Conservation (phyloP, 2,329 filamentous ascomycete species). For the Colletotrichum camelliae region DNA sequence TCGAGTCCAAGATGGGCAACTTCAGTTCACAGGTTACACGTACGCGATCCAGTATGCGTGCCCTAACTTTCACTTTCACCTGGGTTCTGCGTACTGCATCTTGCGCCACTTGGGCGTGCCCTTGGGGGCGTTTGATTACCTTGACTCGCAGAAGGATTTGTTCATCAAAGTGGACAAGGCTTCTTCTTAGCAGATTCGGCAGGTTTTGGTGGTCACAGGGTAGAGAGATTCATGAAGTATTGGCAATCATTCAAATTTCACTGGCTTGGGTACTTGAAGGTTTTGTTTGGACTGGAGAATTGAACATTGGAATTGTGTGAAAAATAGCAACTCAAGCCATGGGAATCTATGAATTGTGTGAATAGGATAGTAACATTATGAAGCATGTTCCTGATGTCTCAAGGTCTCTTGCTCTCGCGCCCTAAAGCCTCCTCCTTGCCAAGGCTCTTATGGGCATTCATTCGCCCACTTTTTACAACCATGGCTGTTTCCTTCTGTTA, state of each 20-base stretch:
- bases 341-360: background rate
- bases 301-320: background rate
- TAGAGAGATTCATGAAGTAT: too few species aligned
- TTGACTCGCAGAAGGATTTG: constrained; percentile 29
- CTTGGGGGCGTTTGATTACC: constrained; percentile 61
- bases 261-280: fast-evolving
- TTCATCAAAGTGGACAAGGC: constrained; percentile 3
- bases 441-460: background rate
- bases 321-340: background rate
- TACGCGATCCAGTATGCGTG: constrained; percentile 51
- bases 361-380: background rate
- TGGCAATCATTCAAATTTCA: background rate
- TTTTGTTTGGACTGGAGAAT: background rate
- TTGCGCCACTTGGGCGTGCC: constrained; percentile 62
- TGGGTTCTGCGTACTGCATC: constrained; percentile 60
- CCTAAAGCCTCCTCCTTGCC: background rate
- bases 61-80: constrained; percentile 68
- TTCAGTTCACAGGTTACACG: constrained; percentile 35
- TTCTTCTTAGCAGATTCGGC: background rate
- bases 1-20: constrained; percentile 29
- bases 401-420: background rate
- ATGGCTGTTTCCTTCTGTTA: background rate
- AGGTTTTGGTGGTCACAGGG: background rate
- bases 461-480: background rate
- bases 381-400: background rate